Evolutionary conservation across 306 rosid species (phyloP).

Genomic region (Dalbergia cultrata): DNA sequence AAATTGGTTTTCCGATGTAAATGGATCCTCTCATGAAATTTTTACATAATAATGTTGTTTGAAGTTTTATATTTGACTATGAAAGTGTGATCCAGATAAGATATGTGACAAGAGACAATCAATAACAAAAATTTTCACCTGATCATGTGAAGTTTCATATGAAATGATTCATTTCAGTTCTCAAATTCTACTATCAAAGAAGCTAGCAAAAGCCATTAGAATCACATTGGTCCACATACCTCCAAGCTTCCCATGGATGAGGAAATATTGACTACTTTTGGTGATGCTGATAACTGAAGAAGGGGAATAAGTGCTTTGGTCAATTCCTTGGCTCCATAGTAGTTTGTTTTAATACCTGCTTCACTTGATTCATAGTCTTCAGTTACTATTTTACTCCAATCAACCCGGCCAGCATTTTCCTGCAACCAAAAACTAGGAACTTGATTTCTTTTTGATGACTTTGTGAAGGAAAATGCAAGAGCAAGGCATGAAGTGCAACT

Average conservation of each 20-base stretch:
- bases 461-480: not conserved
- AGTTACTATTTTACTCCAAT: conserved; percentile 40
- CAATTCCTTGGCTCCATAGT: conserved; percentile 59
- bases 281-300: conserved; percentile 66
- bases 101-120: no score
- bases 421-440: conserved; percentile 21
- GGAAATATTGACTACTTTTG: conserved; percentile 66
- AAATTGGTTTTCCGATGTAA: no score
- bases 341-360: conserved; percentile 59
- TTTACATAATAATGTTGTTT: no score
- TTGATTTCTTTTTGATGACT: conserved; percentile 4
- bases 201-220: no score
- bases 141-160: no score
- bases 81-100: no score
- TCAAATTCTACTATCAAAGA: no score
- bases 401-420: conserved; percentile 27
- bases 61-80: no score
- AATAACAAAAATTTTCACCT: no score
- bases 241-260: conserved; percentile 45
- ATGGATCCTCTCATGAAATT: no score
- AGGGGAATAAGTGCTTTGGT: conserved; percentile 59
- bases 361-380: conserved; percentile 49
- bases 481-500: not conserved
- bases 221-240: conserved; percentile 40
- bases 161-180: no score